Conservation (phyloP, 257 asterid genomes). For the Ligustrum vulgare region DNA sequence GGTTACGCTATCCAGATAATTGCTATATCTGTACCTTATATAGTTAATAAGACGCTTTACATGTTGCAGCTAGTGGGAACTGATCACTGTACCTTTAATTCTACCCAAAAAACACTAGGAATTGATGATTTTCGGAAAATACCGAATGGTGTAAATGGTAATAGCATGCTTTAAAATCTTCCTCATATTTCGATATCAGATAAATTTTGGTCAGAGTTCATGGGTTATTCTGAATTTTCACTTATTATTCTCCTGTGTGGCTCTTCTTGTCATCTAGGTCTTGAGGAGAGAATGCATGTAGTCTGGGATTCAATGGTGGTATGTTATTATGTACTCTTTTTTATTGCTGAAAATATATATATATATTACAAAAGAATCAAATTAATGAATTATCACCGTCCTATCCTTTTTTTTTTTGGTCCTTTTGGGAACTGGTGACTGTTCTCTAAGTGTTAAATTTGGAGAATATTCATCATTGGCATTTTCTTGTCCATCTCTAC, state of each 20-base stretch:
- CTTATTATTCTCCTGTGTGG: slow-evolving; percentile 7
- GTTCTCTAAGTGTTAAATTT: neutral
- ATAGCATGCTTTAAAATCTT: neutral
- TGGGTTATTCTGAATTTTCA: neutral
- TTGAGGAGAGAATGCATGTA: slow-evolving; percentile 97
- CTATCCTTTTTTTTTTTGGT: neutral
- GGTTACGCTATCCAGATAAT: neutral
- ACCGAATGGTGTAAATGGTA: slow-evolving; percentile 98
- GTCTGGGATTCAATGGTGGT: slow-evolving; percentile 99
- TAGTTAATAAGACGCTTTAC: slow-evolving; percentile 20
- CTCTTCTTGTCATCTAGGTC: slow-evolving; percentile 42
- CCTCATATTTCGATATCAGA: slow-evolving; percentile 9
- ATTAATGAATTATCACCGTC: neutral
- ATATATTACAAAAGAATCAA: neutral
- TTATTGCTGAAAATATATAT: neutral
- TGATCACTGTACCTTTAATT: slow-evolving; percentile 92
- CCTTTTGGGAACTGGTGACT: neutral
- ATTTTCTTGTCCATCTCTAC: neutral
- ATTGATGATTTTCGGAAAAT: slow-evolving; percentile 86
- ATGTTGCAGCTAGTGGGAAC: slow-evolving; percentile 91
- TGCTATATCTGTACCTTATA: neutral
- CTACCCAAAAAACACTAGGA: slow-evolving; percentile 85
- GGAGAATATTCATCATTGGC: neutral
- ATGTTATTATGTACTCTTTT: slow-evolving; percentile 30
- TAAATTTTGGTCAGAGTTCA: neutral